phyloP scores from a whole-genome alignment of 75 land plant species.

The Pinus tabuliformis region DNA sequence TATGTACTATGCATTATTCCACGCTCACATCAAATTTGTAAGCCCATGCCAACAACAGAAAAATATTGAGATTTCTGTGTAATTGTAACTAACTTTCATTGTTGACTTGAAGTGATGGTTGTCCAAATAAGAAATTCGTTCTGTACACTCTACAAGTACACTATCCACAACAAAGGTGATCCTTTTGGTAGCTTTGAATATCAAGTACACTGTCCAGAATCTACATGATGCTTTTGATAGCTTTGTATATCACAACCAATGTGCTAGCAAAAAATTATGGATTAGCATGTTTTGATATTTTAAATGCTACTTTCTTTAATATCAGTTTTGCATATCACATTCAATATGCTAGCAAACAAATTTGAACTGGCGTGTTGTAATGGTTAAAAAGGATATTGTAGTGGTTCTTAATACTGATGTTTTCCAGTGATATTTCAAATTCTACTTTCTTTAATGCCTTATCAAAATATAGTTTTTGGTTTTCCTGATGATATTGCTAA shows the following conservation, averaged over 20 bases:
- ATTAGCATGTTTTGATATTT: neutral
- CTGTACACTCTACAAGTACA: too few species aligned
- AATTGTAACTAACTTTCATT: too few species aligned
- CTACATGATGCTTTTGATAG: too few species aligned
- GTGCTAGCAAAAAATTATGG: neutral
- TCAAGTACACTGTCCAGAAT: neutral
- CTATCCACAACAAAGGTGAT: too few species aligned
- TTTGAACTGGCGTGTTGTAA: neutral
- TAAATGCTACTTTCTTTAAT: neutral
- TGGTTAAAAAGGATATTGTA: neutral
- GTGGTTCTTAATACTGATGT: neutral
- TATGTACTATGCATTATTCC: too few species aligned
- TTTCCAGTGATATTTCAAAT: neutral
- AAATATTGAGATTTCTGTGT: too few species aligned
- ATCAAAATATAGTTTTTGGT: neutral
- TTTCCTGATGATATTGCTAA: conserved; percentile 5
- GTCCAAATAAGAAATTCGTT: too few species aligned
- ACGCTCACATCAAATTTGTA: too few species aligned
- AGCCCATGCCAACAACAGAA: too few species aligned
- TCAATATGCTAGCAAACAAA: neutral
- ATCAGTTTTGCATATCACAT: neutral
- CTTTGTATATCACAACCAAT: neutral
- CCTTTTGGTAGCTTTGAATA: too few species aligned
- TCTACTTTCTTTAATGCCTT: neutral
- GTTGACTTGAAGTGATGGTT: too few species aligned